Percentiles rank a stretch among this genome's conserved stretches.
Evolutionary conservation across 2,329 filamentous ascomycete species (phyloP).

Genomic region (Aaosphaeria pasadenensis): DNA sequence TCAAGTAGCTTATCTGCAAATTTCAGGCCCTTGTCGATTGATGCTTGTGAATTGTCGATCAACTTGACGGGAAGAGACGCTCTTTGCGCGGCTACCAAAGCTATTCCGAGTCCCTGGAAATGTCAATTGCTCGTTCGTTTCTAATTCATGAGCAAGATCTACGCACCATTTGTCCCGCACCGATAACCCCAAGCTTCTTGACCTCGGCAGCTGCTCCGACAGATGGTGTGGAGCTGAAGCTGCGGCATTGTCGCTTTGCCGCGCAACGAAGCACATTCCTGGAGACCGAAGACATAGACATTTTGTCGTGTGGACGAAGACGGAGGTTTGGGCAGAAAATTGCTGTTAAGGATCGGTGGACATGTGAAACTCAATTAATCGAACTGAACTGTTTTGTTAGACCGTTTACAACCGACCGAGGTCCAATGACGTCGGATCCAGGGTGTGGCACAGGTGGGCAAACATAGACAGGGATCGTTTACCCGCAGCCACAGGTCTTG

Average conservation of each 20-base stretch:
- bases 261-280: slow-evolving; percentile 21
- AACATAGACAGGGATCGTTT: neutral
- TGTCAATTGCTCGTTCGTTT: slow-evolving; percentile 15
- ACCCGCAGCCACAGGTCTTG: slow-evolving; percentile 8
- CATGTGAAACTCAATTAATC: slow-evolving; percentile 5
- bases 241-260: slow-evolving; percentile 34
- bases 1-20: slow-evolving; percentile 94
- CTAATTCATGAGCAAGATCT: neutral
- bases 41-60: slow-evolving; percentile 78
- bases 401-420: slow-evolving; percentile 2
- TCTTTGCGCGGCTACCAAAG: slow-evolving; percentile 83
- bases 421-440: neutral
- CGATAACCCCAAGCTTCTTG: slow-evolving; percentile 85
- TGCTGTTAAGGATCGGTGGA: neutral
- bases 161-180: slow-evolving; percentile 91
- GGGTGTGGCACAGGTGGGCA: neutral
- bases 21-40: slow-evolving; percentile 82
- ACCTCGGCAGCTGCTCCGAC: slow-evolving; percentile 65
- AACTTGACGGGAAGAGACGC: slow-evolving; percentile 81
- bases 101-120: slow-evolving; percentile 83
- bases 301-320: slow-evolving; percentile 8
- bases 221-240: slow-evolving; percentile 67
- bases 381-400: neutral
- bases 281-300: slow-evolving; percentile 31
- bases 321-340: neutral